A percentile compares a stretch with the other conserved stretches of the same genome.
These are phyloP conservation scores for Paracorniculantispora psalliotae DNA, from an alignment of 2,329 filamentous ascomycete species.

Conservation along the genomic window DNA sequence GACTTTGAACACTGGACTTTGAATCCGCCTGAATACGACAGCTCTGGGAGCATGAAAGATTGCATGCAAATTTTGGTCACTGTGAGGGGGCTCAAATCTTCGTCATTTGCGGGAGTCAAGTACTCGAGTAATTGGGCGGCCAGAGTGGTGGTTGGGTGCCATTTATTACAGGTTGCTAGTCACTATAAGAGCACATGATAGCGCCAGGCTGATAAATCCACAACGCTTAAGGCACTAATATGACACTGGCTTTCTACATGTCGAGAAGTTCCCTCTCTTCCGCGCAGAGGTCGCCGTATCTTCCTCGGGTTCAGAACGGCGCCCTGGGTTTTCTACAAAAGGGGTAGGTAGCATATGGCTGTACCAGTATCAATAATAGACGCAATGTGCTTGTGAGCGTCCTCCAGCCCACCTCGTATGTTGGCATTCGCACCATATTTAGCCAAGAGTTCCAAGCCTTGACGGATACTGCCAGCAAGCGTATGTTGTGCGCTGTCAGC, in stretches of 20 bases:
- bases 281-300: background rate
- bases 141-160: too few species aligned
- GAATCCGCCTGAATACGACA: too few species aligned
- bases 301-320: background rate
- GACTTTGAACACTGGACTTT: too few species aligned
- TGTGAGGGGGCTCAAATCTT: too few species aligned
- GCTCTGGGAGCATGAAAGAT: too few species aligned
- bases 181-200: too few species aligned
- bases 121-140: too few species aligned
- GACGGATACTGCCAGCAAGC: background rate
- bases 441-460: background rate
- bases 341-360: background rate
- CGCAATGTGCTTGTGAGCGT: background rate
- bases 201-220: too few species aligned
- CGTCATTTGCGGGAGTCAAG: too few species aligned
- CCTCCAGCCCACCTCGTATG: background rate
- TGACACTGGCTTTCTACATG: background rate
- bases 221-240: background rate
- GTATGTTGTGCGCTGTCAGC: background rate
- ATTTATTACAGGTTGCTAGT: too few species aligned
- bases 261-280: background rate
- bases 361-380: slow-evolving; percentile 3
- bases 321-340: background rate
- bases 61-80: too few species aligned
- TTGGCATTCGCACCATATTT: background rate